Conservation (phyloP, 2,329 filamentous ascomycete genomes). For the Tetracladium maxilliforme region DNA sequence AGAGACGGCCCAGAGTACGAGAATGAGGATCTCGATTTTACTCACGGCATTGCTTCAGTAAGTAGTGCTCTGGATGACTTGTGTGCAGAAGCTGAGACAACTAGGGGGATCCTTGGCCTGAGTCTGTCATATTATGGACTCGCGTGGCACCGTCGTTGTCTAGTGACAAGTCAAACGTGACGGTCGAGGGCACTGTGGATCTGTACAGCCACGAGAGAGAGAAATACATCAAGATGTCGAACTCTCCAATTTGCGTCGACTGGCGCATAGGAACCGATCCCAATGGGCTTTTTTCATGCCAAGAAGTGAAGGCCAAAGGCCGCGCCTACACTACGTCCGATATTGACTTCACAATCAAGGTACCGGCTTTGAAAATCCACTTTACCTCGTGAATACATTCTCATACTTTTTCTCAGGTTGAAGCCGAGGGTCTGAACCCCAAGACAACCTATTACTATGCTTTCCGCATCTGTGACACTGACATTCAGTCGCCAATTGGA, state of each 20-base stretch:
- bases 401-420: slow-evolving; percentile 28
- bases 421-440: slow-evolving; percentile 44
- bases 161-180: slow-evolving; percentile 28
- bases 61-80: slow-evolving; percentile 23
- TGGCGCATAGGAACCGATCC: slow-evolving; percentile 43
- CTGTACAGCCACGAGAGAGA: slow-evolving; percentile 32
- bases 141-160: slow-evolving; percentile 27
- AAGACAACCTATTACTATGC: slow-evolving; percentile 58
- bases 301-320: slow-evolving; percentile 35
- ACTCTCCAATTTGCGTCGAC: slow-evolving; percentile 50
- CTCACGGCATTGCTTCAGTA: slow-evolving; percentile 38
- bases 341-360: slow-evolving; percentile 64
- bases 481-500: slow-evolving; percentile 45
- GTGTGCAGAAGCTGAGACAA: too few relatives aligned
- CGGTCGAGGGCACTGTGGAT: slow-evolving; percentile 24
- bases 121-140: slow-evolving; percentile 41
- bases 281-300: slow-evolving; percentile 24
- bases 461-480: slow-evolving; percentile 51
- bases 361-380: slow-evolving; percentile 12
- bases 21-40: slow-evolving; percentile 41
- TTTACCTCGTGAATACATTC: slow-evolving; percentile 2
- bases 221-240: slow-evolving; percentile 31
- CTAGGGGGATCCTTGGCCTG: slow-evolving; percentile 33
- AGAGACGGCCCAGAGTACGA: too few relatives aligned
- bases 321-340: slow-evolving; percentile 56